Evolutionary conservation across 805 yeast species (phyloP).

Genomic region (Kuraishia capsulata): DNA sequence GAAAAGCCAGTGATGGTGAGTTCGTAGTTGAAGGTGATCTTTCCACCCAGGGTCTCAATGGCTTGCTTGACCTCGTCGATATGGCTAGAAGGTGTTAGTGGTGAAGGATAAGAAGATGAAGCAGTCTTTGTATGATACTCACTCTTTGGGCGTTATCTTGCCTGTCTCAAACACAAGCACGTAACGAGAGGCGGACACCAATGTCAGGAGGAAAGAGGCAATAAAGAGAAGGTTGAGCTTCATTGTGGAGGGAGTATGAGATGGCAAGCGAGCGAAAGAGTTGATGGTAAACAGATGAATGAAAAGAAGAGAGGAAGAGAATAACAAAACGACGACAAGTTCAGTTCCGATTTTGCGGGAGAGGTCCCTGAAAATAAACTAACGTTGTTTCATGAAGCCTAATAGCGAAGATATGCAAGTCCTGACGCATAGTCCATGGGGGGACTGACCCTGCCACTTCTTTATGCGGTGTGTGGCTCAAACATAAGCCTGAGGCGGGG

Average conservation of each 20-base stretch:
- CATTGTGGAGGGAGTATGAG: too few species aligned
- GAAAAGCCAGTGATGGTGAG: constrained; percentile 40
- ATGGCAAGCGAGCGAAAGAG: constrained; percentile 32
- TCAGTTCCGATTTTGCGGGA: too few species aligned
- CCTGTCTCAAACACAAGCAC: constrained; percentile 8
- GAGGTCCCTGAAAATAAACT: too few species aligned
- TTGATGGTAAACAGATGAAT: neutral
- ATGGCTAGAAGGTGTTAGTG: constrained; percentile 5
- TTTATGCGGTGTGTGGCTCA: too few species aligned
- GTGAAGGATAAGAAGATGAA: neutral
- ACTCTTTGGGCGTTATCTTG: constrained; percentile 5
- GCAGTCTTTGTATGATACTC: neutral
- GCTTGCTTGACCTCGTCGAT: constrained; percentile 22
- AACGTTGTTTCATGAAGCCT: too few species aligned
- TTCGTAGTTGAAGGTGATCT: constrained; percentile 35
- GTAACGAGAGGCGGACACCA: constrained; percentile 1
- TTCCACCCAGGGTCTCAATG: constrained; percentile 31
- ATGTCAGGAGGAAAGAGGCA: neutral
- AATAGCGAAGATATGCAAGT: too few species aligned
- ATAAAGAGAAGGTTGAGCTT: neutral
- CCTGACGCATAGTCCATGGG: too few species aligned
- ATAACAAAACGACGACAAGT: too few species aligned
- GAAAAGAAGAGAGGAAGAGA: too few species aligned
- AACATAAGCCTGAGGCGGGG: too few species aligned
- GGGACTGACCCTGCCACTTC: too few species aligned